Evolutionary conservation across 306 rosid species (phyloP).

Genomic region (Coriaria nepalensis): DNA sequence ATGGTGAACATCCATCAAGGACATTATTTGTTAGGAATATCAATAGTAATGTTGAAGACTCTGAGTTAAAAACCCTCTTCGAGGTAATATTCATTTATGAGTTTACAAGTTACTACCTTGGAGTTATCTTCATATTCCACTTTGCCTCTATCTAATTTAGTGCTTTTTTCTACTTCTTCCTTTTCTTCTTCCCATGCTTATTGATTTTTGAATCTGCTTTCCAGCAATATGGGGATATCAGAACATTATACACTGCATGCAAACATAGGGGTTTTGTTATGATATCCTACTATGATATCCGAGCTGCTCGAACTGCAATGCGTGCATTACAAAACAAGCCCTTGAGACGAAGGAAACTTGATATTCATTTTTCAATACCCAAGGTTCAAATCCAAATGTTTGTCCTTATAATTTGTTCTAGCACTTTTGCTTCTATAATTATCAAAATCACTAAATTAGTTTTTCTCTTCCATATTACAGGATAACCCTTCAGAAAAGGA

Average conservation of each 20-base stretch:
- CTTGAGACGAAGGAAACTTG: constrained; percentile 83
- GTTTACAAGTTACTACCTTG: constrained; percentile 9
- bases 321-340: constrained; percentile 86
- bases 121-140: background rate
- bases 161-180: background rate
- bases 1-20: constrained; percentile 95
- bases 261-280: constrained; percentile 94
- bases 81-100: constrained; percentile 26
- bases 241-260: constrained; percentile 91
- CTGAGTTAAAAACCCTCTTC: constrained; percentile 48
- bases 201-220: constrained; percentile 9
- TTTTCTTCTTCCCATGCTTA: constrained; percentile 7
- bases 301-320: constrained; percentile 92
- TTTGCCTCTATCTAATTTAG: background rate
- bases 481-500: constrained; percentile 93
- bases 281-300: constrained; percentile 92
- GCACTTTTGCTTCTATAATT: background rate
- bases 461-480: constrained; percentile 31
- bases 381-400: constrained; percentile 42
- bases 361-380: constrained; percentile 94
- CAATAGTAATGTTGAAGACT: constrained; percentile 78
- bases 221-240: constrained; percentile 86
- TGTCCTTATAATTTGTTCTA: constrained; percentile 3
- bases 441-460: constrained; percentile 13
- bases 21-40: constrained; percentile 84